Percentiles rank a stretch among this genome's conserved stretches.
phyloP scores from a whole-genome alignment of 2,329 filamentous ascomycete species.

The Annulohypoxylon truncatum region DNA sequence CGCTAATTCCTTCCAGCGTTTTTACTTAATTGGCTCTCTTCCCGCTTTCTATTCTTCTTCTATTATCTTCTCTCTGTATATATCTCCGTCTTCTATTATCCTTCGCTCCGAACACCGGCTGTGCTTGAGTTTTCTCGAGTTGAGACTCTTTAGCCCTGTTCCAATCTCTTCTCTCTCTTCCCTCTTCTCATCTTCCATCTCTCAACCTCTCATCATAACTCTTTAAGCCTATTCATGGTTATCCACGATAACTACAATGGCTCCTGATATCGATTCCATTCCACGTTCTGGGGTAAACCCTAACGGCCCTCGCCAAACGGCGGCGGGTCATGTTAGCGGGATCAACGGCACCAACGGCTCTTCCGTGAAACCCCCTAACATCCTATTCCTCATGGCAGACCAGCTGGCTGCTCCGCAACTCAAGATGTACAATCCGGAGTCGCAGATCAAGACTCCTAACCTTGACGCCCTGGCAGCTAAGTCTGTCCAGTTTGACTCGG shows the following conservation, averaged over 20 bases:
- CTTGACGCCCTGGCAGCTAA: constrained; percentile 83
- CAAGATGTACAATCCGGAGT: constrained; percentile 90
- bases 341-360: constrained; percentile 41
- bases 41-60: constrained; percentile 18
- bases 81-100: constrained; percentile 13
- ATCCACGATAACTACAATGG: constrained; percentile 56
- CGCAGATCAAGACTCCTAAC: constrained; percentile 92
- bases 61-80: constrained; percentile 10
- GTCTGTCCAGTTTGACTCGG: constrained; percentile 91
- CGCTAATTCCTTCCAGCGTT: constrained; percentile 19
- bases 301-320: constrained; percentile 42
- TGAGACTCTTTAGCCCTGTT: constrained; percentile 15
- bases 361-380: constrained; percentile 70
- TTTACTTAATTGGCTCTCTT: constrained; percentile 26
- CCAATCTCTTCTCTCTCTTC: background rate
- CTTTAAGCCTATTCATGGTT: background rate
- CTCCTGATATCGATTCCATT: constrained; percentile 80
- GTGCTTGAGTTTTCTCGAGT: constrained; percentile 5
- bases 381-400: constrained; percentile 96
- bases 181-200: too few species aligned
- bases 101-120: constrained; percentile 3
- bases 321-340: constrained; percentile 40
- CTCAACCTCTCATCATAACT: background rate
- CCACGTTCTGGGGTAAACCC: constrained; percentile 61
- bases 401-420: constrained; percentile 91